Evolutionary conservation across 2,329 filamentous ascomycete genomes (phyloP).

Genomic region (Pseudogymnoascus sp.): DNA sequence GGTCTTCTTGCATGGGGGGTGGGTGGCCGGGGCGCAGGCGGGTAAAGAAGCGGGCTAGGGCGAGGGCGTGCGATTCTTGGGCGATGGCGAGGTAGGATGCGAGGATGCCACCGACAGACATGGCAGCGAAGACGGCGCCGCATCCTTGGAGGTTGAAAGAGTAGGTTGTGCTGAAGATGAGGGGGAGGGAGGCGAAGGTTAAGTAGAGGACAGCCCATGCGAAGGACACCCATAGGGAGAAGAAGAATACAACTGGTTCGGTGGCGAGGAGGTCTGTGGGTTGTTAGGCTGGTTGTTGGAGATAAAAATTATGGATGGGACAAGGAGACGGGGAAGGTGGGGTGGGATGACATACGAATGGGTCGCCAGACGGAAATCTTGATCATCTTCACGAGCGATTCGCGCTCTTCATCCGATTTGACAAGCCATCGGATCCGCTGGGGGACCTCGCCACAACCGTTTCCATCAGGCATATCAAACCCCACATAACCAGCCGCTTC

Average conservation of each 20-base stretch:
- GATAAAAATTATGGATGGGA: not conserved
- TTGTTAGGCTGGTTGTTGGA: not conserved
- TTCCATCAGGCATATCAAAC: conserved; percentile 37
- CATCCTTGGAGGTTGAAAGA: conserved; percentile 59
- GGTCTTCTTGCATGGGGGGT: conserved; percentile 43
- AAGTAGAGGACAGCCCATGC: conserved; percentile 85
- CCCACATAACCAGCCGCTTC: conserved; percentile 50
- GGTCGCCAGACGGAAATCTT: conserved; percentile 67
- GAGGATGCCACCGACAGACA: conserved; percentile 59
- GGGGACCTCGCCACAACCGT: not conserved
- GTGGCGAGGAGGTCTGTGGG: conserved; percentile 54
- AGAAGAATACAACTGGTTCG: conserved; percentile 75
- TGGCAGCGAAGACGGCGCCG: conserved; percentile 66
- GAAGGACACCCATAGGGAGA: conserved; percentile 84
- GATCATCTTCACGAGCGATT: conserved; percentile 62
- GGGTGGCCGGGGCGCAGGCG: conserved; percentile 24
- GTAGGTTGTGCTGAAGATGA: conserved; percentile 65
- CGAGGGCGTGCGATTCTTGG: conserved; percentile 49
- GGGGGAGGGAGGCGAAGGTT: conserved; percentile 71
- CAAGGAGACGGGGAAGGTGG: not conserved
- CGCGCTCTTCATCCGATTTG: conserved; percentile 67
- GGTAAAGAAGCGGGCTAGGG: conserved; percentile 42
- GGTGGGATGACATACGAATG: conserved; percentile 47
- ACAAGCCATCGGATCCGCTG: conserved; percentile 65
- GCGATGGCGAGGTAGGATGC: conserved; percentile 63